These are phyloP conservation scores for Lepidium sativum DNA, from an alignment of 345 rosid species.

Conservation along the genomic window DNA sequence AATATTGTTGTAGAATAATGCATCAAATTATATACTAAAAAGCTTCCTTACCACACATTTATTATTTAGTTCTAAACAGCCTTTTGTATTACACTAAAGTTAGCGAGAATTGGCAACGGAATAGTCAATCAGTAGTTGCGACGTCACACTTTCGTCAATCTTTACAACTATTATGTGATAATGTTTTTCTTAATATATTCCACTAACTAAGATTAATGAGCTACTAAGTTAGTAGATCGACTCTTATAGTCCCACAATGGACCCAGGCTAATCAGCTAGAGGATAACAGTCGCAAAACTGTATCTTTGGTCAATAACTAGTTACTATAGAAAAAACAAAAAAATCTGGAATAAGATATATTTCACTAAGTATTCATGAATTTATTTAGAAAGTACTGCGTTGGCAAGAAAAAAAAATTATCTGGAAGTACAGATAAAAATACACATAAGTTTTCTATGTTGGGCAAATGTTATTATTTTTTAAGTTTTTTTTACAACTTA, in stretches of 20 bases:
- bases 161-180: not conserved
- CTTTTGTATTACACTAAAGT: not conserved
- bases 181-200: not conserved
- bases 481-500: too few relatives aligned
- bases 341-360: too few relatives aligned
- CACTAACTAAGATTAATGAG: not conserved
- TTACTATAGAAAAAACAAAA: too few relatives aligned
- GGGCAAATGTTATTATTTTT: too few relatives aligned
- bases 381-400: too few relatives aligned
- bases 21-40: not conserved
- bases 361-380: too few relatives aligned
- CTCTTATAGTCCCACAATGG: not conserved
- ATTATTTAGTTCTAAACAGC: not conserved
- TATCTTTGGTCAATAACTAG: too few relatives aligned
- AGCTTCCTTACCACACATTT: conserved; percentile 9
- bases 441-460: too few relatives aligned
- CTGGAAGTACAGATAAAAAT: too few relatives aligned
- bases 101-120: not conserved
- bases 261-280: not conserved
- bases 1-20: too few relatives aligned
- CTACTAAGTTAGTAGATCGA: not conserved
- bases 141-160: not conserved
- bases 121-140: not conserved
- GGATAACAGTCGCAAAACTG: not conserved
- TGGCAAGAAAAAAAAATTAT: too few relatives aligned